Conservation (phyloP, 2,329 filamentous ascomycete genomes). For the Fusarium stilboides region DNA sequence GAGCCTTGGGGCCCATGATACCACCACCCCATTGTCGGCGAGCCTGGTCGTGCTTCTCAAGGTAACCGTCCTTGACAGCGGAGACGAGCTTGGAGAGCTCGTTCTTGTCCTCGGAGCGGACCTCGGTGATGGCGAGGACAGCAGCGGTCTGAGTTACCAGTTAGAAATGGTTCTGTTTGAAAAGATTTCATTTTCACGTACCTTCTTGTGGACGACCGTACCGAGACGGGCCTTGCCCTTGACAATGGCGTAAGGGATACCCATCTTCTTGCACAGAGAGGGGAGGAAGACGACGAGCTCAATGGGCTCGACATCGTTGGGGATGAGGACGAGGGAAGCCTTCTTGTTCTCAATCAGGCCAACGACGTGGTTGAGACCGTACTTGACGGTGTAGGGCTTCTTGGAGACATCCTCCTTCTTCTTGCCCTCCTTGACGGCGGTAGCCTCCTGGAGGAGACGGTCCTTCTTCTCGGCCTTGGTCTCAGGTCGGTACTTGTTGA, state of each 20-base stretch:
- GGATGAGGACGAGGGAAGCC: conserved; percentile 96
- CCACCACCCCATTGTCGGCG: conserved; percentile 98
- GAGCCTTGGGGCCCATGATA: conserved; percentile 98
- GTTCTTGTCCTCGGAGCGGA: conserved; percentile 97
- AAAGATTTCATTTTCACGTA: conserved; percentile 55
- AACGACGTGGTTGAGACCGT: conserved; percentile 99
- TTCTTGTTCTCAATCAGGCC: conserved; percentile 99
- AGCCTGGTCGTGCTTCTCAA: conserved; percentile 93
- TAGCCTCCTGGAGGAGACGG: conserved; percentile 97
- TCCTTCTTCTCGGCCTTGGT: conserved; percentile 99
- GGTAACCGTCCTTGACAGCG: conserved; percentile 97
- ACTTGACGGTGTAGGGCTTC: conserved; percentile 99
- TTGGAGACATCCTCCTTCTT: conserved; percentile 99
- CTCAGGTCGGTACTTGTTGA: conserved; percentile 99
- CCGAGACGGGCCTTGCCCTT: conserved; percentile 99
- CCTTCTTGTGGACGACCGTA: conserved; percentile 99
- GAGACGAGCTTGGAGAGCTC: conserved; percentile 98
- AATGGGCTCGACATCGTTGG: conserved; percentile 99
- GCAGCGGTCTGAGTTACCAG: conserved; percentile 86
- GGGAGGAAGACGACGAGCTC: conserved; percentile 99
- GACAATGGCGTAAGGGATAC: conserved; percentile 98
- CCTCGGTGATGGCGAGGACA: conserved; percentile 95
- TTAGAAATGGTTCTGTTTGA: conserved; percentile 46
- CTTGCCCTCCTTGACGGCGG: conserved; percentile 97
- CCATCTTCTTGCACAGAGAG: conserved; percentile 99